Evolutionary conservation across 129 eudicot species (phyloP), one percentile per base, ranked within the genome.

Genomic region (Silybum marianum): DNA sequence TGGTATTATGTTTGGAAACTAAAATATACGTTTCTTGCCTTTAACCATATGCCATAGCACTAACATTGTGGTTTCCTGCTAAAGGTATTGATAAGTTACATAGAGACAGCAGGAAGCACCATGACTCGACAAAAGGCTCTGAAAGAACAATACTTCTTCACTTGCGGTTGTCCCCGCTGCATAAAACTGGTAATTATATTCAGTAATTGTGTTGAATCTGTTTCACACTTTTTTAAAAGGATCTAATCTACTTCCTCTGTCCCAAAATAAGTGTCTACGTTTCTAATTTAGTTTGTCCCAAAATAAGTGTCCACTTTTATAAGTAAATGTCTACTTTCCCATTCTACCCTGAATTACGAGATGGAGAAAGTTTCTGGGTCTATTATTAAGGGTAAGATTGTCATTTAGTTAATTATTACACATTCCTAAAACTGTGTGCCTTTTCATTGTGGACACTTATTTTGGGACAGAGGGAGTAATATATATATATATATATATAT

Each of bases 101-200:
- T 93, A 87, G 99, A 96, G 82, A 96, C 92, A 79, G 98, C 99
- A 24, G 99, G 98, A 82, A 96, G 93, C 86, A 96, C 99, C 32
- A 78, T 86, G 81, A 96, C 93, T 71, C 89, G 99, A 46, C 93
- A 91, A 82, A 96, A 93, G 78, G 89, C 95, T 83, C 88, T 93
- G 58, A 93, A 88, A 89, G 97, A 96, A 81, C 99, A 96, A 68
- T 96, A 96, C 81, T 90, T 86, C 87, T 93, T 96, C 88, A 71
- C 90, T 71, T 96, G 99, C 86, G 36, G 86, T 71, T 96, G 99
- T 82, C 79, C 95, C 19, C 90, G 94, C 76, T 96, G 99, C 89
- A 86, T 81, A 72, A 86, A 88, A 69, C 71, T 88, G 91, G 99
- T 93, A 87, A 8, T 40, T 78, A 54, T 16, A 22, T 8, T 10